phyloP scores from a whole-genome alignment of 768 basidiomycete genomes.

The Leccinum subgranulosum region DNA sequence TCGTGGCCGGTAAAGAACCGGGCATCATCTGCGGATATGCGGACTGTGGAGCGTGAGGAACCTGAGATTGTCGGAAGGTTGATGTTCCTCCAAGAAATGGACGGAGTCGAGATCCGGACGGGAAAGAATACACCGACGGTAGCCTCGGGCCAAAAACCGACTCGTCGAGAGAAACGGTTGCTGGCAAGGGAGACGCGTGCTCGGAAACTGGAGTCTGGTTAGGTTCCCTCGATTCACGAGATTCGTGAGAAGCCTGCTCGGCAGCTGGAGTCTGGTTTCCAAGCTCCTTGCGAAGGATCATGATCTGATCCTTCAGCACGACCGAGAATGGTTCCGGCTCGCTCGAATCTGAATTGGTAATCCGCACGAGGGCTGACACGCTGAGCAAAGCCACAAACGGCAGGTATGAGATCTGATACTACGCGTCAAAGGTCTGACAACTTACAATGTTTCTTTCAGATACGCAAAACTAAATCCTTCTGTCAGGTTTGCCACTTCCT shows the following conservation, averaged over 20 bases:
- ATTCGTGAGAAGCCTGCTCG: not conserved
- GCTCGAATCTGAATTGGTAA: slow-evolving; percentile 50
- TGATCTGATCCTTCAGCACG: slow-evolving; percentile 57
- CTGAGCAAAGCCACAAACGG: slow-evolving; percentile 32
- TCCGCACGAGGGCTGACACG: slow-evolving; percentile 67
- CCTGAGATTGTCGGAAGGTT: not conserved
- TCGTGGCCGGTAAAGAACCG: slow-evolving; percentile 16
- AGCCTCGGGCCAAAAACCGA: not conserved
- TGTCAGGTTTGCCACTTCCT: slow-evolving; percentile 58
- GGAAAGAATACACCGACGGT: not conserved
- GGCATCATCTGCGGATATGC: slow-evolving; percentile 30
- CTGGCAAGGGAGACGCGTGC: not conserved
- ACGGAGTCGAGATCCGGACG: not conserved
- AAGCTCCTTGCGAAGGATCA: slow-evolving; percentile 61
- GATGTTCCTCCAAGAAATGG: not conserved
- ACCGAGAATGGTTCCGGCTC: slow-evolving; percentile 49
- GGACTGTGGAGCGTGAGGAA: slow-evolving; percentile 21
- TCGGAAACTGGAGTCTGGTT: slow-evolving; percentile 28
- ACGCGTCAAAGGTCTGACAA: slow-evolving; percentile 6
- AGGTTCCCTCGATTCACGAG: too few relatives aligned
- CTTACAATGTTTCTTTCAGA: slow-evolving; percentile 87
- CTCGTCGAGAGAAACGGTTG: not conserved
- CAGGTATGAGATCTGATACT: not conserved
- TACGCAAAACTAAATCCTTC: slow-evolving; percentile 81
- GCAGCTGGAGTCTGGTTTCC: slow-evolving; percentile 37